These are phyloP conservation scores for Tylopilus felleus DNA, from an alignment of 768 basidiomycete species.

Conservation along the genomic window DNA sequence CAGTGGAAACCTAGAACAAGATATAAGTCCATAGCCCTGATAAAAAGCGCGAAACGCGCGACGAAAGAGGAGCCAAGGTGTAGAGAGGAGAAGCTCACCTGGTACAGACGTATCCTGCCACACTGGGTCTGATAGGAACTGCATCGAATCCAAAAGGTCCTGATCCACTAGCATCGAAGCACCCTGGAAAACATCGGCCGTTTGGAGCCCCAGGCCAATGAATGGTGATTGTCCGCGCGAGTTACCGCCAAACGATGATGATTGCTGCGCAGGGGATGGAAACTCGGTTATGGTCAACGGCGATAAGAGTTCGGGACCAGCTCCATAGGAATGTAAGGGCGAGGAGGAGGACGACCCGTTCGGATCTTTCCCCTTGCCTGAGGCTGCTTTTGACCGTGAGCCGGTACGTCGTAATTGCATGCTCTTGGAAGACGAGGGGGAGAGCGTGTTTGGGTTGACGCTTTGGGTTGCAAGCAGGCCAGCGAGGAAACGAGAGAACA, in stretches of 20 bases:
- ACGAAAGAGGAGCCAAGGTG: neutral
- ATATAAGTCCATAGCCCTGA: neutral
- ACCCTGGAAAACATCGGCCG: conserved; percentile 42
- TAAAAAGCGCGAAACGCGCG: neutral
- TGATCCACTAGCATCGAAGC: conserved; percentile 54
- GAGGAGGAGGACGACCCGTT: neutral
- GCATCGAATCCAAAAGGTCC: conserved; percentile 59
- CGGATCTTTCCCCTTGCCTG: conserved; percentile 14
- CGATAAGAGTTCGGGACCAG: conserved; percentile 21
- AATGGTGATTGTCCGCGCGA: conserved; percentile 12
- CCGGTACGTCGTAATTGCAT: conserved; percentile 18
- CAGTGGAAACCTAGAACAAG: conserved; percentile 33
- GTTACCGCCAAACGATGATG: conserved; percentile 39
- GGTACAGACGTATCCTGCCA: conserved; percentile 58
- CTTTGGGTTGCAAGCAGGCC: conserved; percentile 63
- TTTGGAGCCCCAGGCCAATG: conserved; percentile 18
- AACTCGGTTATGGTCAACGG: conserved; percentile 36
- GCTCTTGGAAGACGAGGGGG: conserved; percentile 18
- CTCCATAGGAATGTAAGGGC: neutral
- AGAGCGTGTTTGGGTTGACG: conserved; percentile 24
- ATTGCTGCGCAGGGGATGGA: conserved; percentile 34
- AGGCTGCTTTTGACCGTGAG: conserved; percentile 7
- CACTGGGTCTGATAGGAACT: conserved; percentile 51
- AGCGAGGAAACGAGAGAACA: conserved; percentile 77
- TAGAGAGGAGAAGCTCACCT: conserved; percentile 37